phyloP scores from a whole-genome alignment of 345 rosid species.

The Eucalyptus sp. region DNA sequence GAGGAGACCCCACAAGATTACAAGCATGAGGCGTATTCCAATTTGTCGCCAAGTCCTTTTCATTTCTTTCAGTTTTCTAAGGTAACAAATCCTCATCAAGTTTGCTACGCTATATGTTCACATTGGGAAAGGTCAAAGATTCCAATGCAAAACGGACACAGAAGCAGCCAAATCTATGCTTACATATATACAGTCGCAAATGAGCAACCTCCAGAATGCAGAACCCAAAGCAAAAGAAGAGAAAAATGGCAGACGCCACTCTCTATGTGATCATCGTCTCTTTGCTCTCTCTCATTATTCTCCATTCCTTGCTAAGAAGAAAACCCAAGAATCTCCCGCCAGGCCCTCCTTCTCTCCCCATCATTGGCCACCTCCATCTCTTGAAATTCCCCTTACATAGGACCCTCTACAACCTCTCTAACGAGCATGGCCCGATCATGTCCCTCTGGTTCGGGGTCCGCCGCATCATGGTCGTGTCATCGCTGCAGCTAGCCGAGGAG shows the following conservation, averaged over 20 bases:
- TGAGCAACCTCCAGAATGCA: neutral
- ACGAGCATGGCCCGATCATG: neutral
- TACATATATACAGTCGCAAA: neutral
- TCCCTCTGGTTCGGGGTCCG: neutral
- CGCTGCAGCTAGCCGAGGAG: neutral
- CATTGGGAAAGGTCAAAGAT: no score
- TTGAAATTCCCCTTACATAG: neutral
- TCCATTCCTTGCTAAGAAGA: neutral
- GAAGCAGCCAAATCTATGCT: no score
- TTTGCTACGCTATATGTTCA: neutral
- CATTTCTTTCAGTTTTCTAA: neutral
- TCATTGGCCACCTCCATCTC: slow-evolving; percentile 3
- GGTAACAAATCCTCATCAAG: neutral
- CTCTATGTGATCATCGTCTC: neutral
- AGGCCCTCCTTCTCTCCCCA: slow-evolving; percentile 7
- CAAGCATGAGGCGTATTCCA: neutral
- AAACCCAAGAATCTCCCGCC: neutral
- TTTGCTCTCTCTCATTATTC: neutral
- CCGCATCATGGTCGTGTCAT: neutral
- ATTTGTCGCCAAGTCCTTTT: neutral
- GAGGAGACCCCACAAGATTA: neutral
- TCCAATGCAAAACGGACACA: no score
- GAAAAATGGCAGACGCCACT: neutral
- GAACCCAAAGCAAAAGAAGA: neutral
- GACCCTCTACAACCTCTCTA: neutral